Evolutionary conservation across 805 yeast genomes (phyloP), one percentile per base, ranked within the genome.

Genomic region (Yamadazyma sp.): DNA sequence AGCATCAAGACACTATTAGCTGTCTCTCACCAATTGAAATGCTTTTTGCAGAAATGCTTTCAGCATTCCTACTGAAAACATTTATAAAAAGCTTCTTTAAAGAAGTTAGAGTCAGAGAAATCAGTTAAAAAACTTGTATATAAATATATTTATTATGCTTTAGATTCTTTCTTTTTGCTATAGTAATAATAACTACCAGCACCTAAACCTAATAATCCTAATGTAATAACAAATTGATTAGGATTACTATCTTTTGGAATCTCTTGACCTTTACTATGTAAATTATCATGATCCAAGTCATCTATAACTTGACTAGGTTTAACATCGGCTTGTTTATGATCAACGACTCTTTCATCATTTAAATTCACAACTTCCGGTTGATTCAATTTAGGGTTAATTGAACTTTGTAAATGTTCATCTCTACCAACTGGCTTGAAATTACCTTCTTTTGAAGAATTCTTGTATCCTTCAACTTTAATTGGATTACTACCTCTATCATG

Each of bases 1-100:
- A 65, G 96, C 96, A 51, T 74, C 96, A 36, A 76, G 81, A 48
- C 86, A 76, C 52, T 89, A 85, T 62, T 89, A 79, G 49, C n/a
- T n/a, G n/a, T n/a, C n/a, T n/a, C n/a, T n/a, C n/a, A n/a, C n/a
- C n/a, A n/a, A n/a, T n/a, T n/a, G n/a, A n/a, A n/a, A n/a, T n/a
- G n/a, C n/a, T n/a, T n/a, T n/a, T n/a, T n/a, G n/a, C n/a, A n/a
- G n/a, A n/a, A n/a, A n/a, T n/a, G n/a, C n/a, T n/a, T n/a, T n/a
- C n/a, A n/a, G n/a, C n/a, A n/a, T n/a, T n/a, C n/a, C n/a, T n/a
- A n/a, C n/a, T n/a, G n/a, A n/a, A n/a, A n/a, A n/a, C n/a, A n/a
- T n/a, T n/a, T n/a, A n/a, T n/a, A n/a, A n/a, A n/a, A 21, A 21
- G 23, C 23, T 21, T 8, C 23, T 21, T 21, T 12, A 10, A 27